Evolutionary conservation across 371 early-diverging fungal species (phyloP).

Genomic region (Smittium culicis): DNA sequence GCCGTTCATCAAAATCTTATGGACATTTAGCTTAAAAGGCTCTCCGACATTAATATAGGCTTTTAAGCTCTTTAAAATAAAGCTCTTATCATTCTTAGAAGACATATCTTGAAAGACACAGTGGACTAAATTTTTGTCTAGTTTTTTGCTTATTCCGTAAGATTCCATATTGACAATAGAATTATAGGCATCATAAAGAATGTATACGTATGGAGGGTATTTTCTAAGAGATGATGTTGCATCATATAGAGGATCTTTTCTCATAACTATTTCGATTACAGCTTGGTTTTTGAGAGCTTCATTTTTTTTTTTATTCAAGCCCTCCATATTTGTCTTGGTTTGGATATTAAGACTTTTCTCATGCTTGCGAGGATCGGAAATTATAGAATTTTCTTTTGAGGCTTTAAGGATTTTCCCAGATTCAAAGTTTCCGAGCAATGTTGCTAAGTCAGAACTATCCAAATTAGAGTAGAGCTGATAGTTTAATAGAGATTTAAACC

Average conservation of each 20-base stretch:
- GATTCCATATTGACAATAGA: no score
- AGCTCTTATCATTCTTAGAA: no score
- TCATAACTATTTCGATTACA: background rate
- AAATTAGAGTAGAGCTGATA: background rate
- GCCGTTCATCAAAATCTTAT: background rate
- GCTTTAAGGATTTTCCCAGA: background rate
- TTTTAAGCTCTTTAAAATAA: no score
- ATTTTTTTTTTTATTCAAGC: background rate
- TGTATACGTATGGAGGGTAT: no score
- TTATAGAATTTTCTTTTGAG: background rate
- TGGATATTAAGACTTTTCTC: background rate
- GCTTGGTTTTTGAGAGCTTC: background rate
- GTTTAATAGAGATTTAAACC: background rate
- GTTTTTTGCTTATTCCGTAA: no score
- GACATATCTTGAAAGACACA: no score
- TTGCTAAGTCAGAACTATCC: background rate
- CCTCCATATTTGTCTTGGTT: background rate
- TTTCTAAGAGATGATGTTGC: no score
- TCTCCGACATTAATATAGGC: no score
- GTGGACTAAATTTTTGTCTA: no score
- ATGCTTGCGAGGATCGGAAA: background rate
- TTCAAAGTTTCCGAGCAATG: background rate
- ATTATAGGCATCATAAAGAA: no score
- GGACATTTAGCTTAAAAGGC: background rate
- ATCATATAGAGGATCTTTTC: no score